Evolutionary conservation across 306 rosid genomes (phyloP), one percentile per base, ranked within the genome.

Genomic region (Citrullus amarus): DNA sequence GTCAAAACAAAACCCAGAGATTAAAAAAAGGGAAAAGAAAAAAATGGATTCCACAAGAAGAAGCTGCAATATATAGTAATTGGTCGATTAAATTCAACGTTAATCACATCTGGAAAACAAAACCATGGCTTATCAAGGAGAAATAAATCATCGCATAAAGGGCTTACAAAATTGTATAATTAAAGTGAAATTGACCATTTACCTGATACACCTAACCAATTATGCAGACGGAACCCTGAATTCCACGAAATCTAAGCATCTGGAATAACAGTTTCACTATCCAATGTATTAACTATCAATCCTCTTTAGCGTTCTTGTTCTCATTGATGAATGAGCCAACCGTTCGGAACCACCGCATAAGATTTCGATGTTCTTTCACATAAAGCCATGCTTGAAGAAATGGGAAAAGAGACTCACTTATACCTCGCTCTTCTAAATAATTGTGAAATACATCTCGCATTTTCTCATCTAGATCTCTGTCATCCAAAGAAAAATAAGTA

Each of bases 371-470:
- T 36, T 95, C 96, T 88, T 91, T 95, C 59, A 94, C 98, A 81
- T 92, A 94, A 16, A 92, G 89, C 98, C 98, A 94, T 20, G 97
- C 97, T 81, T 85, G 97, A 82, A 94, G 98, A 86, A 92, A 94
- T 51, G 86, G 91, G 70, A 94, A 94, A 81, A 92, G 98, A 70
- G 80, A 81, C 78, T 92, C 96, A 20, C 88, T 90, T 60, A 95
- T 77, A 8, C 96, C 98, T 78, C 98, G 92, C 88, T 92, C 97
- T 77, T 92, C 97, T 66, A 95, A 77, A 88, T 84, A 95, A 82
- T 43, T 84, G 84, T 95, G 95, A 79, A 95, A 85, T 38, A 90
- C 89, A 84, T 95, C 98, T 79, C 91, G 86, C 88, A 86, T 87
- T 50, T 75, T 86, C 78, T 92, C 93, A 80, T 92, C 93, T 8